Evolutionary conservation across 1,139 yeast genomes (phyloP).

Genomic region (Debaryomyces robertsiae): DNA sequence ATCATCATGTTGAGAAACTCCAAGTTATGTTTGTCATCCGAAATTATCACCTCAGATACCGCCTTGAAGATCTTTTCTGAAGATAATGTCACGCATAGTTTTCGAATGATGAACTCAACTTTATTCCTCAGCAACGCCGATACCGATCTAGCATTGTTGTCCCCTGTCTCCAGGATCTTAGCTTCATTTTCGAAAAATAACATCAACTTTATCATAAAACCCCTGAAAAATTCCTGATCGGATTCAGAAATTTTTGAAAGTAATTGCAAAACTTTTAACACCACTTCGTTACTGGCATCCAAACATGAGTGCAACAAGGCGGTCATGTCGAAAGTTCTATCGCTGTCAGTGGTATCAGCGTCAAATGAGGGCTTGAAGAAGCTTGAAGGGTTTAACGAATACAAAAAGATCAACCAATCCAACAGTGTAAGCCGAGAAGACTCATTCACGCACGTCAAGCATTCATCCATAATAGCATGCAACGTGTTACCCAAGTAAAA

Average conservation of each 20-base stretch:
- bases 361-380: slow-evolving; percentile 50
- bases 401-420: slow-evolving; percentile 89
- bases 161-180: slow-evolving; percentile 16
- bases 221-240: slow-evolving; percentile 75
- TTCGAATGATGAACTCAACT: slow-evolving; percentile 84
- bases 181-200: slow-evolving; percentile 57
- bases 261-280: slow-evolving; percentile 72
- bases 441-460: slow-evolving; percentile 54
- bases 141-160: slow-evolving; percentile 22
- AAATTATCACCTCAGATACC: slow-evolving; percentile 69
- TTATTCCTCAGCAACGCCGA: slow-evolving; percentile 54
- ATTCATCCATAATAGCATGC: slow-evolving; percentile 39
- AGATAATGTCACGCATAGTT: slow-evolving; percentile 76
- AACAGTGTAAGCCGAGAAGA: slow-evolving; percentile 81
- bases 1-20: slow-evolving; percentile 81
- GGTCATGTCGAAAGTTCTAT: slow-evolving; percentile 57
- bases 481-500: slow-evolving; percentile 39
- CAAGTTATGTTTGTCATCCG: slow-evolving; percentile 58
- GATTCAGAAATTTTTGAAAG: slow-evolving; percentile 82
- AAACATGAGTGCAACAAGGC: slow-evolving; percentile 79
- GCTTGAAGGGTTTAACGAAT: slow-evolving; percentile 67
- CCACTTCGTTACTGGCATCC: slow-evolving; percentile 85
- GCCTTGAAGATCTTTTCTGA: slow-evolving; percentile 84
- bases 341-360: slow-evolving; percentile 34
- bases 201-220: slow-evolving; percentile 73